Evolutionary conservation across 2,329 filamentous ascomycete species (phyloP).

Genomic region (Colletotrichum tropicale): DNA sequence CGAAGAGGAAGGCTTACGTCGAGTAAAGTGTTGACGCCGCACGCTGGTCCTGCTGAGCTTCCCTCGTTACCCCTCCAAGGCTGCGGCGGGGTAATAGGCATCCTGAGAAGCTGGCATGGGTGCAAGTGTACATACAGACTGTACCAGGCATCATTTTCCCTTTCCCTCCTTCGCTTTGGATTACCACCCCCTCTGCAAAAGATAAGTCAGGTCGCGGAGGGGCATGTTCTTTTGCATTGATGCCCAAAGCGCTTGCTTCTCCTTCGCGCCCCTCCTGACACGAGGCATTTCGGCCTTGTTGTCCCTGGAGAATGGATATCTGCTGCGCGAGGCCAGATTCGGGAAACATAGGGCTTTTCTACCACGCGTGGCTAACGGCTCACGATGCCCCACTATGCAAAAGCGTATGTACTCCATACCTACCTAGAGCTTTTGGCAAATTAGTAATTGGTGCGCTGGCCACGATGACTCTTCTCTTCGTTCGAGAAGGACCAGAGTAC

Average conservation of each 20-base stretch:
- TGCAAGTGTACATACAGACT: background rate
- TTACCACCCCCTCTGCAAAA: background rate
- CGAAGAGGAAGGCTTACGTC: background rate
- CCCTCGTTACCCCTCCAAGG: background rate
- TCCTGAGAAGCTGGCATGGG: background rate
- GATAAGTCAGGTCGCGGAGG: background rate
- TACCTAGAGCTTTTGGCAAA: background rate
- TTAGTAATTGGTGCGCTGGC: background rate
- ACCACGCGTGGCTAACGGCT: background rate
- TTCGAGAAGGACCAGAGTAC: background rate
- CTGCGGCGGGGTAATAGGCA: background rate
- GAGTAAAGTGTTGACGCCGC: background rate
- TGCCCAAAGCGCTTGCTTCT: slow-evolving; percentile 1
- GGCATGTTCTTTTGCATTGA: background rate
- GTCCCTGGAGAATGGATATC: background rate
- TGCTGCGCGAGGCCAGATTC: background rate
- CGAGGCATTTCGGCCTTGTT: background rate
- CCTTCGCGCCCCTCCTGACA: background rate
- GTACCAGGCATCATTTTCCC: background rate
- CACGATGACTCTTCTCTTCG: background rate
- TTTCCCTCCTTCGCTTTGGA: background rate
- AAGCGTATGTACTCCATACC: background rate
- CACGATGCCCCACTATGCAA: background rate
- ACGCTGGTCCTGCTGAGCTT: background rate
- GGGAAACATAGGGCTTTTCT: background rate